Percentiles rank a stretch among this genome's conserved stretches.
phyloP scores from a whole-genome alignment of 208 protist species.

The Spironucleus salmonicida region DNA sequence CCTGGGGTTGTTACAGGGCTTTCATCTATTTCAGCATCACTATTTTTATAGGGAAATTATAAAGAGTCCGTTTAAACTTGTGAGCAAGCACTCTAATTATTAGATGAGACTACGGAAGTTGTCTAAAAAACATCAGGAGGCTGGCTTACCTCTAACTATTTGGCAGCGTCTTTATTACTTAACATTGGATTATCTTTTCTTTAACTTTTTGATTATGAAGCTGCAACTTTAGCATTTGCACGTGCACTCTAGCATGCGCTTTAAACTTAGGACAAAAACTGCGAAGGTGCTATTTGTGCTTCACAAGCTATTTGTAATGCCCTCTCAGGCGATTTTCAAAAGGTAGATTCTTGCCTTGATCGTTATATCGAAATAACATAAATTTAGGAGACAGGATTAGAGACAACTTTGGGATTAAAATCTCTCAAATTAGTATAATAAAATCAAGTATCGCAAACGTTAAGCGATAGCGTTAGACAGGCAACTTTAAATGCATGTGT shows the following conservation, averaged over 20 bases:
- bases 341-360: slow-evolving; percentile 11
- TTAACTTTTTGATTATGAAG: slow-evolving; percentile 5
- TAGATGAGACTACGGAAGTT: neutral
- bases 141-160: neutral
- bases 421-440: too few species aligned
- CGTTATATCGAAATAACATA: neutral
- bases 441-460: too few species aligned
- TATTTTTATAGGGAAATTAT: slow-evolving; percentile 7
- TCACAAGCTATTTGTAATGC: neutral
- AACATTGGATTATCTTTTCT: slow-evolving; percentile 4
- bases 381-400: neutral
- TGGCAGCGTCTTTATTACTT: neutral
- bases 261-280: neutral
- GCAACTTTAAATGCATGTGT: neutral
- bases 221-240: neutral
- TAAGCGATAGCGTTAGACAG: neutral
- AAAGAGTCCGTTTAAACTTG: neutral
- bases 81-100: neutral
- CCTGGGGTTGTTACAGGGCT: slow-evolving; percentile 13
- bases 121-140: neutral
- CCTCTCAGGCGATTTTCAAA: neutral
- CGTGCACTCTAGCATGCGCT: slow-evolving; percentile 5
- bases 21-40: neutral
- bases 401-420: slow-evolving; percentile 8
- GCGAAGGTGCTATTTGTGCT: slow-evolving; percentile 1